Evolutionary conservation across 176 grass and related monocot species (phyloP), one percentile per base, ranked within the genome.

Genomic region (Phyllostachys edulis): DNA sequence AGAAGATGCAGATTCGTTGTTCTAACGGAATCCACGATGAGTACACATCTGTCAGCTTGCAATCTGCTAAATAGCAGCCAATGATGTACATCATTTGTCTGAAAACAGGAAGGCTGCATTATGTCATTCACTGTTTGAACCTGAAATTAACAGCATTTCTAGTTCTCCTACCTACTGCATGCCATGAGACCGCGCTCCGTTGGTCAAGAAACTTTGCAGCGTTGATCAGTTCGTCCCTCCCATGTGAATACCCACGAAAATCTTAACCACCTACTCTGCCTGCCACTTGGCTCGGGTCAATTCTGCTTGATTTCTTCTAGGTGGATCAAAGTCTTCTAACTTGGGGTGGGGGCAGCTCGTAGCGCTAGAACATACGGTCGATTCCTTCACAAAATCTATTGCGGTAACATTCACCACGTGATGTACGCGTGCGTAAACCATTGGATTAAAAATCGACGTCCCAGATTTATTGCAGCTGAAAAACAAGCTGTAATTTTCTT

Each of bases 181-280:
- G 69, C 4, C 69, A 9, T 66, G 4, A 34, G 63, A 17, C 32
- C 7, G 26, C 29, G 0, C 14, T 3, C 2, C 5, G 5, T 41
- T 41, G 37, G 66, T 49, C 67, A 63, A 72, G 24, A 49, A 36
- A 4, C 27, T 36, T 32, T 60, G 49, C 21, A 69, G 65, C 32
- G 69, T 83, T 83, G 80, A 63, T 62, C 54, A 45, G 26, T 62
- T 73, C 80, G 0, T 37, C 41, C 57, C 16, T 36, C 16, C 23
- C 82, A 7, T 66, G 82, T 84, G 71, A 73, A 84, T 34, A 41
- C 71, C 55, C 15, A 41, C 29, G 60, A 41, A 84, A 45, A 14
- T 0, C 6, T 55, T 84, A 61, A 84, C 60, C 82, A 21, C 5
- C 37, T n/a, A 29, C 45, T 5, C 63, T 0, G 23, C 5, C 11